Percentiles rank a stretch among this genome's conserved stretches.
Evolutionary conservation across 2,329 filamentous ascomycete genomes (phyloP).

Genomic region (Colletotrichum coccodes): DNA sequence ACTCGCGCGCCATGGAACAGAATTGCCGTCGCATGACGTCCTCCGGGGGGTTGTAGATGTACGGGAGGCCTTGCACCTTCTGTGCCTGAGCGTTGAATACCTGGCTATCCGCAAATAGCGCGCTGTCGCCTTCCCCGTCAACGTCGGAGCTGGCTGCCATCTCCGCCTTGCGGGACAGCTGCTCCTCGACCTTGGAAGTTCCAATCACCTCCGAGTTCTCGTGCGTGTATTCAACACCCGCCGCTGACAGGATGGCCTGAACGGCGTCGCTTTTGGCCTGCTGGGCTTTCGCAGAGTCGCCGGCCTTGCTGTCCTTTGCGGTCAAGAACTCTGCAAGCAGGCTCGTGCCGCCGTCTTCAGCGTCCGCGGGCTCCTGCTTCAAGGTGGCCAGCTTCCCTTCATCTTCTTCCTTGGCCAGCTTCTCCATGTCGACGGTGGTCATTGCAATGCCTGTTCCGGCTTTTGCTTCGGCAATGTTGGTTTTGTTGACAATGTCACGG

Average conservation of each 20-base stretch:
- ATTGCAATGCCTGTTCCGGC: slow-evolving; percentile 86
- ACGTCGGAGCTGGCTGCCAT: slow-evolving; percentile 58
- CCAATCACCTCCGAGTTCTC: slow-evolving; percentile 97
- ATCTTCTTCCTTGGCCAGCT: slow-evolving; percentile 65
- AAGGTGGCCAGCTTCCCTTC: slow-evolving; percentile 52
- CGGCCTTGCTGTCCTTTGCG: slow-evolving; percentile 42
- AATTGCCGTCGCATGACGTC: slow-evolving; percentile 85
- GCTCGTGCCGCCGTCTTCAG: slow-evolving; percentile 73
- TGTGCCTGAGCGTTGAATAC: slow-evolving; percentile 29
- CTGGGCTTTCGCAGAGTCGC: slow-evolving; percentile 55
- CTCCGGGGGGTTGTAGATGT: slow-evolving; percentile 76
- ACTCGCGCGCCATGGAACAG: slow-evolving; percentile 85
- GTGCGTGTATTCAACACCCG: slow-evolving; percentile 94
- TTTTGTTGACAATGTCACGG: slow-evolving; percentile 97
- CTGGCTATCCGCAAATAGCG: slow-evolving; percentile 67
- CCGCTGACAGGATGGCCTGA: slow-evolving; percentile 86
- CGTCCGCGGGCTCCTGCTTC: slow-evolving; percentile 52
- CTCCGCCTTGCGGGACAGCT: slow-evolving; percentile 81
- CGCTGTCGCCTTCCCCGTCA: slow-evolving; percentile 60
- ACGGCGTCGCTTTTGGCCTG: slow-evolving; percentile 76
- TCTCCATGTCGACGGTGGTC: slow-evolving; percentile 78
- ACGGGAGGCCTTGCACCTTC: slow-evolving; percentile 17
- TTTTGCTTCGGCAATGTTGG: slow-evolving; percentile 93
- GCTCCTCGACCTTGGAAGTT: slow-evolving; percentile 89
- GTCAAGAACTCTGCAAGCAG: slow-evolving; percentile 61